Evolutionary conservation across 768 basidiomycete species (phyloP).

Genomic region (Sarcomyxa edulis): DNA sequence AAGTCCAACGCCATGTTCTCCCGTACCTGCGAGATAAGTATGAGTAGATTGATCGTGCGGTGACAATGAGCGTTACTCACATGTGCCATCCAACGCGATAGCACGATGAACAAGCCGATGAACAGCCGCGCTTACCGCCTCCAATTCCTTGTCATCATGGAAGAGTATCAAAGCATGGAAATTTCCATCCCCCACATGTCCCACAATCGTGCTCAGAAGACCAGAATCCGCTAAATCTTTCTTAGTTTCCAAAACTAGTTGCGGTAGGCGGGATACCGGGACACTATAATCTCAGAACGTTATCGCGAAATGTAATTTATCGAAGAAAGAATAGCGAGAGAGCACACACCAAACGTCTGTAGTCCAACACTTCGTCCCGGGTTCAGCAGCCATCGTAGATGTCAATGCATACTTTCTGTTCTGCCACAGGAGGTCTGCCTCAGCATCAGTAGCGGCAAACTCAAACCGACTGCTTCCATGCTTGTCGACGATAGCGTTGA

Average conservation of each 20-base stretch:
- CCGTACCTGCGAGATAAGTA: constrained; percentile 49
- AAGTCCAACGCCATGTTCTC: constrained; percentile 85
- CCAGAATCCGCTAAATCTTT: constrained; percentile 61
- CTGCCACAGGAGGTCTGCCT: constrained; percentile 77
- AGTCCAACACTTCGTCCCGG: constrained; percentile 70
- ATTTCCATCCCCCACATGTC: constrained; percentile 72
- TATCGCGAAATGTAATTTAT: no score
- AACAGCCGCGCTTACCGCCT: constrained; percentile 50
- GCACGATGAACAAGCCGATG: constrained; percentile 72
- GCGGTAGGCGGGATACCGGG: constrained; percentile 63
- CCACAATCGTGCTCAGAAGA: constrained; percentile 65
- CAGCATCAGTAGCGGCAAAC: constrained; percentile 69
- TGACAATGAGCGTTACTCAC: constrained; percentile 32
- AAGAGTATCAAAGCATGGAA: constrained; percentile 56
- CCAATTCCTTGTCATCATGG: constrained; percentile 51
- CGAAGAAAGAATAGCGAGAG: not conserved
- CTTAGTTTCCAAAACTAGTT: constrained; percentile 74
- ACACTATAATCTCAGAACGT: constrained; percentile 53
- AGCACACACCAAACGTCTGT: constrained; percentile 80
- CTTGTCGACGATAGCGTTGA: constrained; percentile 57
- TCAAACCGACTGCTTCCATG: constrained; percentile 67
- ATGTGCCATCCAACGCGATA: constrained; percentile 70
- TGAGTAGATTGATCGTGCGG: not conserved
- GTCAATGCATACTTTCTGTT: constrained; percentile 82
- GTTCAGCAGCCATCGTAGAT: constrained; percentile 59